phyloP scores from a whole-genome alignment of 768 basidiomycete species.

The Termitomyces sp. region DNA sequence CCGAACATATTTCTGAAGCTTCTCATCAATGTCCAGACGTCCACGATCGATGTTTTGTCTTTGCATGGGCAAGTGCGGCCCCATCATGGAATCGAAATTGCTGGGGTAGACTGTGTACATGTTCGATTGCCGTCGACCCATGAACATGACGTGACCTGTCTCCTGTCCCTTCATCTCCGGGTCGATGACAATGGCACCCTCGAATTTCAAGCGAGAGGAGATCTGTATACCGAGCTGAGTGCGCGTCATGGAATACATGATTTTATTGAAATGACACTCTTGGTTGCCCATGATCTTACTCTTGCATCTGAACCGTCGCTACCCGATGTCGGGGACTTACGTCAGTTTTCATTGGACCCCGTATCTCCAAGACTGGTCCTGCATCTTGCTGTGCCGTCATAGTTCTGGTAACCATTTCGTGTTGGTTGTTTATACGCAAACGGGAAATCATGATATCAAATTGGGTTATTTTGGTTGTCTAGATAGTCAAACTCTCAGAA shows the following conservation, averaged over 20 bases:
- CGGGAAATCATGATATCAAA: background rate
- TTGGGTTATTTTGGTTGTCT: background rate
- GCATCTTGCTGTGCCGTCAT: background rate
- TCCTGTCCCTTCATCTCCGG: background rate
- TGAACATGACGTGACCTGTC: background rate
- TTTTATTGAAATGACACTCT: background rate
- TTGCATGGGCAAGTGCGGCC: background rate
- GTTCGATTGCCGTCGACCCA: background rate
- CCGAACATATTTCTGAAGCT: background rate
- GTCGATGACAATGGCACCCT: background rate
- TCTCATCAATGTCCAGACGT: background rate
- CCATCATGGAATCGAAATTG: background rate
- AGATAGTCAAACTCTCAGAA: background rate
- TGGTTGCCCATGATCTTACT: background rate
- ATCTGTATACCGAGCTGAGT: background rate
- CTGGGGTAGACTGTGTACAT: background rate
- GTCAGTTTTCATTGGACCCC: background rate
- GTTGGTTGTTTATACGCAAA: background rate
- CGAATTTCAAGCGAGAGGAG: background rate
- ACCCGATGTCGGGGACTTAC: background rate
- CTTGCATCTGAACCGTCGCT: background rate
- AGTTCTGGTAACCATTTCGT: background rate
- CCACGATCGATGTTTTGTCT: background rate
- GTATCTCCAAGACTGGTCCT: background rate
- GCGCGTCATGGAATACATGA: no score